Evolutionary conservation across 768 basidiomycete genomes (phyloP), one percentile per base, ranked within the genome.

Genomic region (Collybiopsis luxurians): DNA sequence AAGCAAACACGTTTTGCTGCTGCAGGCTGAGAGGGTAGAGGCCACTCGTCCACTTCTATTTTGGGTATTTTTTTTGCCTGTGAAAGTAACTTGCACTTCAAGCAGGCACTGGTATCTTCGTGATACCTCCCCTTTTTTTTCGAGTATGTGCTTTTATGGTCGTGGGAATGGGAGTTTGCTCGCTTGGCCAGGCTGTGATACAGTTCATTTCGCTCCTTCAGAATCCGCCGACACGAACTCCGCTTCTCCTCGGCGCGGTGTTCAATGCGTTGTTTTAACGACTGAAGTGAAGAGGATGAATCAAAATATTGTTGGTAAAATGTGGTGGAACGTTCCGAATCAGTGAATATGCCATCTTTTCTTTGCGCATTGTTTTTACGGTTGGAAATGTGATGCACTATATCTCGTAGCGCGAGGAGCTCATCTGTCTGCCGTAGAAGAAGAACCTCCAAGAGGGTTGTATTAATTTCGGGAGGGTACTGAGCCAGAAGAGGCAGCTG

Each of bases 401-500:
- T 54, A 3, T 39, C 30, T 7, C 55, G 56, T 17, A 75, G 66
- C 3, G 75, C 67, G 13, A 53, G 53, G 23, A 79, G 55, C 9
- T 58, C 56, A 19, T 62, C 54, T 2, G 64, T 54, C 52, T 67
- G 69, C 23, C 66, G 70, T 2, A 83, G 67, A 7, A 83, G 64
- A 23, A 84, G 69, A 0, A 70, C 57, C 26, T 79, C 68, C n/a
- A 82, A 61, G 23, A 80, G 61, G 3, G 50, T 48, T 2, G 56
- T 26, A 0, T 77, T 70, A 0, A 83, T 63, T 56, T 79, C 79
- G 0, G 82, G 79, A 11, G 79, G 75, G 53, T 79, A 83, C 4
- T 74, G 64, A 0, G 40, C 42, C 4, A 83, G 64, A 10, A 81
- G 67, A 2, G 81, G 75, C 36, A 66, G 64, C 23, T 69, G 64